Base-by-base conservation (phyloP, 2,329 filamentous ascomycete species). In the Sporothrix dimorphospora region DNA sequence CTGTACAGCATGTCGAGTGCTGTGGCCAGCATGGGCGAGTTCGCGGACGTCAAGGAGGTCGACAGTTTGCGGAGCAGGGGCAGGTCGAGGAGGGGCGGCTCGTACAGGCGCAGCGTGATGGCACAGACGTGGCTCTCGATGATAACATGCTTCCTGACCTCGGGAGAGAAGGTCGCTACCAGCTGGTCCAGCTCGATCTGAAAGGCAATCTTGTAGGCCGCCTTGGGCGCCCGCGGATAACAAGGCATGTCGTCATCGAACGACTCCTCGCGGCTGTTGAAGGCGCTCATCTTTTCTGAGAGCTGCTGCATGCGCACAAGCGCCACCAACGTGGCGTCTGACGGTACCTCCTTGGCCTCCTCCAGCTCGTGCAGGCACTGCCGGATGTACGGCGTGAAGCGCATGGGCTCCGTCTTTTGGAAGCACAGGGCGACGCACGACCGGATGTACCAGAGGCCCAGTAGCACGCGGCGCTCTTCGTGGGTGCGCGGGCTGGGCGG, bases 361-460 rank as follows among this genome's bases (percentile, higher is more conserved):
- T 86, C 81, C 0, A 89, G 77, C 3, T 84, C 80, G 3, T 78
- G 78, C 4, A 88, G 76, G 68, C 86, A 88, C 69, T 85, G 82
- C 12, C 86, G 82, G 1, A 87, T 80, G 71, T 89, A 88, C 5
- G 80, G 79, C 0, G 85, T 85, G 69, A 85, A 89, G n/a, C 81
- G 82, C 78, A 86, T 81, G 0, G 85, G 79, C 16, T 88, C 84
- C 4, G 84, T 81, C 74, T 82, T 80, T 67, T 83, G 77, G 74
- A 85, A 82, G 1, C 81, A 81, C 1, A 83, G 77, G 0, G 83
- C 79, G 38, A 84, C 78, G 0, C 83, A 81, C 11, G 85, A 87
- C 16, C 81, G 84, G 40, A 89, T 73, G 72, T 87, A 88, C 83
- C 86, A 89, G 1, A 85, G 83, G 0, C 85, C 87, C 0, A 87